These are phyloP conservation scores for Metarhizium robertsii DNA, from an alignment of 2,329 filamentous ascomycete species.

Conservation along the genomic window DNA sequence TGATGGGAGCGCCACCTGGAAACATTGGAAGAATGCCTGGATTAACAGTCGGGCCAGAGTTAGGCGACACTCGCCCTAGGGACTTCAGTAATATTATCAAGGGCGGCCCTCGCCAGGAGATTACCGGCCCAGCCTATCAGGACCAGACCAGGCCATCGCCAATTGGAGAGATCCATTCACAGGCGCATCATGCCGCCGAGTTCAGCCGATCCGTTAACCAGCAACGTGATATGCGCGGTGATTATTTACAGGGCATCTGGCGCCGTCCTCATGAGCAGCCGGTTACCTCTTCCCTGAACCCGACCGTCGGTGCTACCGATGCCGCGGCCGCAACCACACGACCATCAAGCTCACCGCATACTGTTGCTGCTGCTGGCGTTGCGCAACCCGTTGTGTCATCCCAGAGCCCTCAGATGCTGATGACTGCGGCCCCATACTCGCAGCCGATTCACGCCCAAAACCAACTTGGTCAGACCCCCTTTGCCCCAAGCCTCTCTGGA, in stretches of 20 bases:
- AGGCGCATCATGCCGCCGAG: conserved; percentile 81
- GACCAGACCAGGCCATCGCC: conserved; percentile 73
- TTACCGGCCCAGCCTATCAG: conserved; percentile 78
- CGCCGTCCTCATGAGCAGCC: conserved; percentile 73
- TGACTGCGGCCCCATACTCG: conserved; percentile 56
- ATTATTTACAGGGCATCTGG: conserved; percentile 77
- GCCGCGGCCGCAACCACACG: conserved; percentile 39
- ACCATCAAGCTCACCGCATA: conserved; percentile 49
- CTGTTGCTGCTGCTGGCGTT: conserved; percentile 41
- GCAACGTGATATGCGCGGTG: conserved; percentile 67
- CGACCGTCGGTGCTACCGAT: conserved; percentile 35
- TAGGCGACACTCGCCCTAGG: conserved; percentile 66
- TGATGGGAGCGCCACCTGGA: conserved; percentile 55
- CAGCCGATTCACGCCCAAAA: conserved; percentile 63
- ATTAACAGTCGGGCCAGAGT: conserved; percentile 72
- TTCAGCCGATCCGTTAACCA: conserved; percentile 79
- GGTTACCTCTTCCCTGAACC: conserved; percentile 35
- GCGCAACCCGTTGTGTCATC: conserved; percentile 48
- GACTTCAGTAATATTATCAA: conserved; percentile 73
- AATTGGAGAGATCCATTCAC: conserved; percentile 70
- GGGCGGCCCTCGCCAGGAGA: conserved; percentile 79
- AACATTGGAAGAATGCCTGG: conserved; percentile 67
- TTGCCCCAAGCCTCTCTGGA: conserved; percentile 19
- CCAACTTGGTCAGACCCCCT: conserved; percentile 54
- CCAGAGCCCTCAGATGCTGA: conserved; percentile 58